Evolutionary conservation across 2,329 filamentous ascomycete species (phyloP).

Genomic region (Curvularia verruculosa): DNA sequence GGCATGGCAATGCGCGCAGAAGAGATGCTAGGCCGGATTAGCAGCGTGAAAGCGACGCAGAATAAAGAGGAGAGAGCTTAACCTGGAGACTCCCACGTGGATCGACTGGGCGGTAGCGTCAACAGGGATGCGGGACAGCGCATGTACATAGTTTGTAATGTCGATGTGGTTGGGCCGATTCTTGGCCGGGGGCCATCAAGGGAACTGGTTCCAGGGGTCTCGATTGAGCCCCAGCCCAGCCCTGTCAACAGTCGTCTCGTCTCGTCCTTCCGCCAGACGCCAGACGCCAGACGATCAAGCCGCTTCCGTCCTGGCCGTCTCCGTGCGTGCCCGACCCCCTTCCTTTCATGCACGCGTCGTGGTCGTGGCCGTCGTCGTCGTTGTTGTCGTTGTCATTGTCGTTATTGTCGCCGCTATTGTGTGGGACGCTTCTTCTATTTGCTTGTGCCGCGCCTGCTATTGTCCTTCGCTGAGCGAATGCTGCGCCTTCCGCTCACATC

Average conservation of each 20-base stretch:
- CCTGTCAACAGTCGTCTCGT: constrained; percentile 24
- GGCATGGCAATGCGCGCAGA: no score
- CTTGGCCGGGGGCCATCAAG: constrained; percentile 7
- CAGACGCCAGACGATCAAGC: constrained; percentile 24
- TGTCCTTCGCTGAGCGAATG: constrained; percentile 28
- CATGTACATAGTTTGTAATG: no score
- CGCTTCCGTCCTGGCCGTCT: constrained; percentile 25
- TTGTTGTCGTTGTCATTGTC: no score
- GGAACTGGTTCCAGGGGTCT: constrained; percentile 12
- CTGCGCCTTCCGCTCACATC: constrained; percentile 24
- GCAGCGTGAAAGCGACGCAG: neutral
- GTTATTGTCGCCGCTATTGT: constrained; percentile 17
- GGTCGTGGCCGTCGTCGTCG: constrained; percentile 9
- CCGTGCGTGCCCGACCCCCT: constrained; percentile 38
- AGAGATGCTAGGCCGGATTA: neutral
- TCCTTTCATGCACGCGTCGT: constrained; percentile 18
- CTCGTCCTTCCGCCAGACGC: constrained; percentile 22
- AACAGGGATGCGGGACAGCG: constrained; percentile 15
- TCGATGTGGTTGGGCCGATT: no score
- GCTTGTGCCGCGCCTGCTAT: constrained; percentile 11
- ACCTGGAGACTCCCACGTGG: constrained; percentile 10
- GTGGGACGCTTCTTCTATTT: constrained; percentile 34
- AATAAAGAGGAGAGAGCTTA: no score
- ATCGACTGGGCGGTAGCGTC: constrained; percentile 10
- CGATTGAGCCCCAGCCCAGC: constrained; percentile 17